These are phyloP conservation scores for Durio zibethinus DNA, from an alignment of 345 rosid species.

Conservation along the genomic window DNA sequence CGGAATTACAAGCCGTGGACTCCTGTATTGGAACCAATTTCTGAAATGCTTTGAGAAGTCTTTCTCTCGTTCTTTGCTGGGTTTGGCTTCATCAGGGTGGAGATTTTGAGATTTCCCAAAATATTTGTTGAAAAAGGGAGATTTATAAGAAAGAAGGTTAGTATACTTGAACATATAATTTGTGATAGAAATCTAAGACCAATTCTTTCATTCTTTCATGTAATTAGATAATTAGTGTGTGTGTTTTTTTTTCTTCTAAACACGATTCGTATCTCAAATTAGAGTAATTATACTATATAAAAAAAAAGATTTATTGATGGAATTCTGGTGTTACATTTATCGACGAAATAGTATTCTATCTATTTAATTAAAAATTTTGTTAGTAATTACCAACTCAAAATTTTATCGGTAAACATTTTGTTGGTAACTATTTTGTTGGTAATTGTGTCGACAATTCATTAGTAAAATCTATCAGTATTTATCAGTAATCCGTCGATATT, in stretches of 20 bases:
- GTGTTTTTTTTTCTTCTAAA: neutral
- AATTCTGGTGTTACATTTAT: too few relatives aligned
- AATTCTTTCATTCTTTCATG: neutral
- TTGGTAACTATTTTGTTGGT: too few relatives aligned
- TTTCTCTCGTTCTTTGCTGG: neutral
- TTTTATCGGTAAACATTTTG: too few relatives aligned
- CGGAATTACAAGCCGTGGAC: conserved; percentile 27
- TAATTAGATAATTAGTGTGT: neutral
- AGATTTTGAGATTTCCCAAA: neutral
- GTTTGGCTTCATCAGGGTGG: neutral
- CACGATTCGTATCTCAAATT: neutral
- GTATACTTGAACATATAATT: neutral
- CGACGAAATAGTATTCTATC: too few relatives aligned
- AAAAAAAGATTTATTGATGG: too few relatives aligned
- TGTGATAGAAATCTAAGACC: neutral
- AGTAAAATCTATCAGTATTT: too few relatives aligned
- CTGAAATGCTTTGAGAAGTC: conserved; percentile 23
- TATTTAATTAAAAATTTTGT: too few relatives aligned
- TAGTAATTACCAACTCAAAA: too few relatives aligned
- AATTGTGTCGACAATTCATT: too few relatives aligned
- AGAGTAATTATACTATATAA: neutral
- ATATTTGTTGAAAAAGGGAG: neutral
- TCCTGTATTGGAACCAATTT: conserved; percentile 40
- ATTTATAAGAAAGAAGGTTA: neutral
- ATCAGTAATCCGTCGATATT: too few relatives aligned